Conservation (phyloP, 345 rosid species). For the Gossypium herbaceum region DNA sequence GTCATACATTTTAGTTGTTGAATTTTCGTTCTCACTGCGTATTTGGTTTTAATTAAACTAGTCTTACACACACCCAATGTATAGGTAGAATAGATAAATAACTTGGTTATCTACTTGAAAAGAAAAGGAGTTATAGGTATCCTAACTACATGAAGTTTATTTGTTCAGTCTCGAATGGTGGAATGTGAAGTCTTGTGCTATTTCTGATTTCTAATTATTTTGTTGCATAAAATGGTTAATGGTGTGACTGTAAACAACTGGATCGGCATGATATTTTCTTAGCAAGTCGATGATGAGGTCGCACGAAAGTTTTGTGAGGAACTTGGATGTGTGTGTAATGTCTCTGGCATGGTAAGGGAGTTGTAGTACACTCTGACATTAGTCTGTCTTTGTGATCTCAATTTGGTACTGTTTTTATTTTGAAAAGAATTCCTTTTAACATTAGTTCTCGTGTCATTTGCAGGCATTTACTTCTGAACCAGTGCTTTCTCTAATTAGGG, state of each 20-base stretch:
- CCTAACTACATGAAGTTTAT: not conserved
- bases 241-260: slow-evolving; percentile 85
- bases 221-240: slow-evolving; percentile 91
- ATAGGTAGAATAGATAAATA: not conserved
- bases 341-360: slow-evolving; percentile 83
- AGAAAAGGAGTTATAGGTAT: not conserved
- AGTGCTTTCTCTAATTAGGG: slow-evolving; percentile 57
- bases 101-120: not conserved
- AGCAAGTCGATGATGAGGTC: slow-evolving; percentile 62
- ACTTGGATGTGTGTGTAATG: slow-evolving; percentile 85
- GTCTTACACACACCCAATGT: not conserved
- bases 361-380: not conserved
- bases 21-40: too few species aligned
- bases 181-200: not conserved
- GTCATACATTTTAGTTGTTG: not conserved
- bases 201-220: not conserved
- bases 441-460: slow-evolving; percentile 5
- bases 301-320: slow-evolving; percentile 80
- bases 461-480: slow-evolving; percentile 75
- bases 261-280: slow-evolving; percentile 86
- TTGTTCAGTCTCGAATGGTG: not conserved
- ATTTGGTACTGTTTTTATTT: not conserved
- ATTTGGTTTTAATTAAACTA: not conserved
- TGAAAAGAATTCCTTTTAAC: not conserved
- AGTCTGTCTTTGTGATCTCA: slow-evolving; percentile 9